phyloP scores from a whole-genome alignment of 352 stramenopile species.

The Plasmopara viticola region DNA sequence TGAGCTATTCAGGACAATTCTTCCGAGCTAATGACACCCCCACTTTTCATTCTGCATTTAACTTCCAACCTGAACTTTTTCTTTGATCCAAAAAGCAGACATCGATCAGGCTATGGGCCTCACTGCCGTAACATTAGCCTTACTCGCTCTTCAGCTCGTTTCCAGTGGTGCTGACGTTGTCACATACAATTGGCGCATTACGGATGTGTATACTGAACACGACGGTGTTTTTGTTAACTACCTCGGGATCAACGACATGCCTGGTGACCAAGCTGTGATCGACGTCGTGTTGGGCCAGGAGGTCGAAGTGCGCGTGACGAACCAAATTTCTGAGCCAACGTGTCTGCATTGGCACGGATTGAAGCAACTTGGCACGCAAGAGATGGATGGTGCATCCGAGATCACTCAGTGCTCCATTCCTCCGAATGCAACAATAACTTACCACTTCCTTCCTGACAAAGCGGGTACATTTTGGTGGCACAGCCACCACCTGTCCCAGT shows the following conservation, averaged over 20 bases:
- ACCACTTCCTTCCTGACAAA: conserved; percentile 25
- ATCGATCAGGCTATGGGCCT: too few species aligned
- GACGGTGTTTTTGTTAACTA: conserved; percentile 19
- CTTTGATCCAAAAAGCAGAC: too few species aligned
- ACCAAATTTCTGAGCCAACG: conserved; percentile 11
- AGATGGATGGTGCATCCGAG: too few species aligned
- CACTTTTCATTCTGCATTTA: too few species aligned
- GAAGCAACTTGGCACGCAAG: too few species aligned
- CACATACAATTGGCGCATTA: conserved; percentile 27
- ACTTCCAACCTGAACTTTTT: too few species aligned
- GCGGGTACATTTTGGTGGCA: conserved; percentile 37
- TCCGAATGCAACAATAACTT: conserved; percentile 16
- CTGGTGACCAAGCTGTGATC: conserved; percentile 11
- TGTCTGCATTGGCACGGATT: too few species aligned
- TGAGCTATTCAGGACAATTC: too few species aligned
- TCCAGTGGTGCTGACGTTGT: conserved; percentile 14
- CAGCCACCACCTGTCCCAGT: conserved; percentile 24
- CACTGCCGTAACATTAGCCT: too few species aligned
- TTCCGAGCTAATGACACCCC: too few species aligned
- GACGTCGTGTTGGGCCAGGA: conserved; percentile 25
- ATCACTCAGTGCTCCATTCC: conserved; percentile 4
- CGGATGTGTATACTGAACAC: conserved; percentile 11
- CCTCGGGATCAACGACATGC: conserved; percentile 23
- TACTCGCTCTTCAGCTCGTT: too few species aligned
- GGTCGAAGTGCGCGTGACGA: conserved; percentile 25